phyloP scores from a whole-genome alignment of 2,329 filamentous ascomycete genomes.

The Rutstroemia sydowiana region DNA sequence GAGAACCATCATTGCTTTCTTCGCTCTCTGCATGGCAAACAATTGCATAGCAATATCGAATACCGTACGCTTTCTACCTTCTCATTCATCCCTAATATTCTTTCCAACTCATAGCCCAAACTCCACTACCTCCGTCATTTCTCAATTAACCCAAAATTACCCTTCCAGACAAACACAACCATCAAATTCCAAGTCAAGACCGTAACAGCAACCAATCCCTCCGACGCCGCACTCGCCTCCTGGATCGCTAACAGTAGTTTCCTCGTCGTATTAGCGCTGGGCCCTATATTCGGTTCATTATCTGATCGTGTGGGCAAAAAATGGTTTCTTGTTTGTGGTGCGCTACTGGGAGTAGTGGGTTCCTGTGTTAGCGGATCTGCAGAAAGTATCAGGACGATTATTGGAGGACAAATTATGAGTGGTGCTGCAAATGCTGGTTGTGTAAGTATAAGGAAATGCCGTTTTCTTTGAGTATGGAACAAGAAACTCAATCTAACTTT shows the following conservation, averaged over 20 bases:
- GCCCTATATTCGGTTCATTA: constrained; percentile 15
- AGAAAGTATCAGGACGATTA: constrained; percentile 9
- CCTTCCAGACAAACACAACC: constrained; percentile 13
- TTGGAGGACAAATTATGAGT: constrained; percentile 15
- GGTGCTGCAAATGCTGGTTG: constrained; percentile 17
- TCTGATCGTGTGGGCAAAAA: constrained; percentile 18
- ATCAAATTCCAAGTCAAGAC: constrained; percentile 17
- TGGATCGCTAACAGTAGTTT: constrained; percentile 19
- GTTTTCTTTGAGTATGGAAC: no score
- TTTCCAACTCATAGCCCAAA: no score
- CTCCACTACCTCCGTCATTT: no score
- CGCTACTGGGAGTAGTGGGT: constrained; percentile 13
- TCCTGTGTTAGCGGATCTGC: constrained; percentile 13
- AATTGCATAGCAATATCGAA: no score
- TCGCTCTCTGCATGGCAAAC: no score
- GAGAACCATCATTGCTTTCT: no score
- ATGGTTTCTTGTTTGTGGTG: constrained; percentile 17
- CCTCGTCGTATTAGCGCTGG: constrained; percentile 14
- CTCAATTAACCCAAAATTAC: no score
- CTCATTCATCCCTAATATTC: no score
- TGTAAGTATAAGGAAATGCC: no score
- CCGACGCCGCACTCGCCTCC: constrained; percentile 13
- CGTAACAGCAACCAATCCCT: constrained; percentile 9
- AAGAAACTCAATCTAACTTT: no score
- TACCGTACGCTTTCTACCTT: no score